These are phyloP conservation scores for Dactylellina haptotyla DNA, from an alignment of 2,329 filamentous ascomycete species.

Conservation along the genomic window DNA sequence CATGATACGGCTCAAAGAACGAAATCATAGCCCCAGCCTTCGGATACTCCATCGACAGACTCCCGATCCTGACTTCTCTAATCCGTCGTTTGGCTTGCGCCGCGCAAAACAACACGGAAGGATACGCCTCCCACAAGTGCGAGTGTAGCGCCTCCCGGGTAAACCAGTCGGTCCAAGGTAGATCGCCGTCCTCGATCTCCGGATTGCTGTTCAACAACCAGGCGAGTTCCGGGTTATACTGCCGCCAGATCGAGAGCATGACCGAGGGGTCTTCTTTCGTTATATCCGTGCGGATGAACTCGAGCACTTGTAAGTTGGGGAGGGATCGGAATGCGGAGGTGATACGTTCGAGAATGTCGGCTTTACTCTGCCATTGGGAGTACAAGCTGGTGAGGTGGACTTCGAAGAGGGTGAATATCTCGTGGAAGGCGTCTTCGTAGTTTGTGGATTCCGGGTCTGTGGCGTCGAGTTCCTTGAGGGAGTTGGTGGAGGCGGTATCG, in stretches of 20 bases:
- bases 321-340: constrained; percentile 37
- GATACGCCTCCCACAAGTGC: constrained; percentile 45
- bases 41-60: constrained; percentile 27
- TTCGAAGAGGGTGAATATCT: constrained; percentile 47
- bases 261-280: constrained; percentile 44
- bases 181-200: constrained; percentile 41
- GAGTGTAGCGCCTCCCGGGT: constrained; percentile 38
- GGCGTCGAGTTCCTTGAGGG: not conserved
- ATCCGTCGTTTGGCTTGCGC: constrained; percentile 38
- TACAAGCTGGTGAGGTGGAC: constrained; percentile 39
- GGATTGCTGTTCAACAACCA: constrained; percentile 39
- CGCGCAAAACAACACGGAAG: constrained; percentile 43
- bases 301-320: constrained; percentile 29
- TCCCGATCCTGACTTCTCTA: constrained; percentile 29
- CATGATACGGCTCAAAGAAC: constrained; percentile 46
- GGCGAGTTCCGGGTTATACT: constrained; percentile 42
- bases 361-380: constrained; percentile 37
- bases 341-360: constrained; percentile 38
- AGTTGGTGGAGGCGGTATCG: not conserved
- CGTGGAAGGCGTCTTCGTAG: constrained; percentile 45
- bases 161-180: constrained; percentile 50
- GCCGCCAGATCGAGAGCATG: constrained; percentile 40
- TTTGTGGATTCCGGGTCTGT: constrained; percentile 20
- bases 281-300: constrained; percentile 46
- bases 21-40: constrained; percentile 38